Percentiles rank a stretch among this genome's conserved stretches.
phyloP scores from a whole-genome alignment of 108 stramenopile genomes.

The Cyclotella atomus region DNA sequence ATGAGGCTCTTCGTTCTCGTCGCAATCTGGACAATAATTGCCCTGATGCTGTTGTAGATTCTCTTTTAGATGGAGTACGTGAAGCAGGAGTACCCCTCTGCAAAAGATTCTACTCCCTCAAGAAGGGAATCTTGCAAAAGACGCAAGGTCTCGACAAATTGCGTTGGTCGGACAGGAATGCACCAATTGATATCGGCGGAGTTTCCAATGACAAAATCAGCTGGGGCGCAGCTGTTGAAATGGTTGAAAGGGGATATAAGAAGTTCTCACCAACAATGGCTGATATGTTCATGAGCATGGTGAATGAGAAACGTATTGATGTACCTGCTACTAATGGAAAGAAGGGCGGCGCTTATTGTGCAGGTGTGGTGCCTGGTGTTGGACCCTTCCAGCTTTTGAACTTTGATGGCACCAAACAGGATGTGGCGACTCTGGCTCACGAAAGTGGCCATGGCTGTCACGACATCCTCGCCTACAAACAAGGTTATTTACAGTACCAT shows the following conservation, averaged over 20 bases:
- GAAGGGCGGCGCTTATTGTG: slow-evolving; percentile 58
- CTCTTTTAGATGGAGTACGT: slow-evolving; percentile 47
- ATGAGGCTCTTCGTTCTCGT: slow-evolving; percentile 34
- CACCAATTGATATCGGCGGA: slow-evolving; percentile 48
- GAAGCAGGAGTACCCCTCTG: slow-evolving; percentile 46
- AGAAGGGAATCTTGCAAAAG: slow-evolving; percentile 45
- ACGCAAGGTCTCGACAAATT: slow-evolving; percentile 48
- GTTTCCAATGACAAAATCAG: slow-evolving; percentile 52
- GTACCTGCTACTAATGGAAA: slow-evolving; percentile 54
- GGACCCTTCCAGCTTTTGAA: slow-evolving; percentile 56
- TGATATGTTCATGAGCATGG: slow-evolving; percentile 50
- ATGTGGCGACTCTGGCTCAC: slow-evolving; percentile 48
- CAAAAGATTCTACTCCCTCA: slow-evolving; percentile 51
- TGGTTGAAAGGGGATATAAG: slow-evolving; percentile 49
- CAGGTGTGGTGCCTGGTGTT: slow-evolving; percentile 49
- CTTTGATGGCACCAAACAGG: slow-evolving; percentile 57
- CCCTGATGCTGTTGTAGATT: slow-evolving; percentile 50
- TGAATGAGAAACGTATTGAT: slow-evolving; percentile 53
- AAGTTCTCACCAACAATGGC: slow-evolving; percentile 45
- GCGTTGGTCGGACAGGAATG: slow-evolving; percentile 55
- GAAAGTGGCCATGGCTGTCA: slow-evolving; percentile 57
- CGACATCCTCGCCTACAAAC: slow-evolving; percentile 49
- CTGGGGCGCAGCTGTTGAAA: slow-evolving; percentile 41
- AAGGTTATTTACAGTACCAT: slow-evolving; percentile 55
- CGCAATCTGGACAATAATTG: slow-evolving; percentile 57